Conservation (phyloP, 352 stramenopile genomes). For the Phytophthora syringae region DNA sequence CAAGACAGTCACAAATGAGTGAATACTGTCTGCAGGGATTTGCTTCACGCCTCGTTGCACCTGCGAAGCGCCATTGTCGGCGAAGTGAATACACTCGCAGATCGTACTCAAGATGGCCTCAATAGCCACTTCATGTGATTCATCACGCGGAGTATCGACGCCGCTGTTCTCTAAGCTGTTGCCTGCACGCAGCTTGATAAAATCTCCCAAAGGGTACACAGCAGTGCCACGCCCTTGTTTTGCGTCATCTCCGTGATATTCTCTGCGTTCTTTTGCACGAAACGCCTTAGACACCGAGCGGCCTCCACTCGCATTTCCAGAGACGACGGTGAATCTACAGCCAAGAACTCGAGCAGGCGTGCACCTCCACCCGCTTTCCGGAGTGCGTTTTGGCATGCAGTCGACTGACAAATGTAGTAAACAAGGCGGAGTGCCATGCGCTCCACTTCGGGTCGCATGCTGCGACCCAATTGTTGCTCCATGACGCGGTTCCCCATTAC, state of each 20-base stretch:
- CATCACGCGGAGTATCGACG: constrained; percentile 39
- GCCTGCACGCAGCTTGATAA: constrained; percentile 51
- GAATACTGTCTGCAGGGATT: constrained; percentile 59
- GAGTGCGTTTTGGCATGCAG: constrained; percentile 68
- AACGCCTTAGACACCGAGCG: constrained; percentile 74
- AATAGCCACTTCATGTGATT: constrained; percentile 70
- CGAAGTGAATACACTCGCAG: constrained; percentile 74
- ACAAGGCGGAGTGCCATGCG: constrained; percentile 75
- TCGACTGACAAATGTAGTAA: constrained; percentile 78
- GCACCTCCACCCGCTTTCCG: constrained; percentile 59
- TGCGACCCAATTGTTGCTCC: constrained; percentile 57
- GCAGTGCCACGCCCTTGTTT: constrained; percentile 55
- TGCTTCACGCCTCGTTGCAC: constrained; percentile 49
- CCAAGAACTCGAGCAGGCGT: constrained; percentile 65
- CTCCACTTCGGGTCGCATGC: constrained; percentile 62
- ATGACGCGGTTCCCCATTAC: constrained; percentile 66
- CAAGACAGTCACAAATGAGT: constrained; percentile 69
- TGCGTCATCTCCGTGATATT: constrained; percentile 75
- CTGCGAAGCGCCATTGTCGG: constrained; percentile 44
- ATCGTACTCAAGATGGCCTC: constrained; percentile 81
- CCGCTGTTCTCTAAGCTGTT: constrained; percentile 33
- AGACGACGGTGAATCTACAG: constrained; percentile 50
- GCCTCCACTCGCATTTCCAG: constrained; percentile 73
- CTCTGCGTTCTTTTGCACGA: constrained; percentile 71
- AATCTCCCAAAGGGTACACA: constrained; percentile 68